Evolutionary conservation across 768 basidiomycete genomes (phyloP), one percentile per base, ranked within the genome.

Genomic region (Podaxis pistillaris): DNA sequence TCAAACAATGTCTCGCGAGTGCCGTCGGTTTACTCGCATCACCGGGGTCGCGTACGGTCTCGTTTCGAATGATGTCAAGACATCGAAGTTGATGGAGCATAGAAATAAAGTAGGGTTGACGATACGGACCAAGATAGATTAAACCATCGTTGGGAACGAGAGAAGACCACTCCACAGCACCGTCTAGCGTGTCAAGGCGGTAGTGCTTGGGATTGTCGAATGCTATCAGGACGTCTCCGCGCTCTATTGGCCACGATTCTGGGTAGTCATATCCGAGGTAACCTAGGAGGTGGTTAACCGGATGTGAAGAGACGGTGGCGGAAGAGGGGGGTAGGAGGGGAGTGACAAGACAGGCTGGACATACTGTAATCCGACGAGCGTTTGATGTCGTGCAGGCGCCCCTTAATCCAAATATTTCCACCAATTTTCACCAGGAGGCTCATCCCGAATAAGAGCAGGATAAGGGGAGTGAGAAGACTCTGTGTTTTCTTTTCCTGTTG

Each of bases 51-150:
- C 68, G 66, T n/a, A 71, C 63, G 60, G 71, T 71, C 62, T 73
- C 71, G 56, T 67, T 65, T 62, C 75, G 71, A 47, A 78, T 66
- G 44, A 75, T 69, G 58, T 76, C 73, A 8, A 78, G 65, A 56
- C 76, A 77, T 52, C 71, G 70, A 15, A 78, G 70, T 55, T 77
- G 74, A 62, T 78, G 77, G 47, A 77, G 69, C 70, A 78, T 72
- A 1, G 73, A 72, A 46, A 76, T 67, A 7, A 70, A 74, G 64
- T 70, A 78, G 17, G 73, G 72, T 50, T 69, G 72, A 38, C 66
- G 66, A 19, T 73, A 55, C 15, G 70, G 66, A 6, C 76, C 76
- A 7, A 77, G 71, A 64, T 75, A 66, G 12, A 77, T 63, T 33
- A 75, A 64, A 12, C 74, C 74, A 52, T 73, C 66, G 12, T 65